Conservation (phyloP, 1,284 basidiomycete species). For the Tilletia indica region DNA sequence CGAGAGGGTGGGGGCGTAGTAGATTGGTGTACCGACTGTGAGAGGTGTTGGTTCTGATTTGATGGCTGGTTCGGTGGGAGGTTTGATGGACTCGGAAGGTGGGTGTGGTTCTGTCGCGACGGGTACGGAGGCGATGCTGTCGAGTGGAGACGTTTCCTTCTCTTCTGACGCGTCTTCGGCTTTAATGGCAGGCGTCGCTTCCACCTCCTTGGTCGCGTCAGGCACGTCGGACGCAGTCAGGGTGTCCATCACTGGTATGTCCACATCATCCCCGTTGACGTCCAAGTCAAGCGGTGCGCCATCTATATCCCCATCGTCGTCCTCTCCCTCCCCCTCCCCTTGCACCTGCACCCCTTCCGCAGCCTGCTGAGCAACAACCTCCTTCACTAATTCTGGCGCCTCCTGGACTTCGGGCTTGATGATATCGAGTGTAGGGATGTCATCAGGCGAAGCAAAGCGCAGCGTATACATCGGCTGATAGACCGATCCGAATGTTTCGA, state of each 20-base stretch:
- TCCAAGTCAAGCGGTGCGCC: slow-evolving; percentile 47
- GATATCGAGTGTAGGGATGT: slow-evolving; percentile 24
- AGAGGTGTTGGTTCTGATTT: not conserved
- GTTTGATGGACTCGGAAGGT: not conserved
- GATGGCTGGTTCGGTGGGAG: not conserved
- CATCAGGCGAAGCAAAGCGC: slow-evolving; percentile 56
- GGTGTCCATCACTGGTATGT: not conserved
- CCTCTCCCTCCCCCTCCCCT: not conserved
- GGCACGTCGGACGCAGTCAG: not conserved
- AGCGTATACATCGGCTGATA: slow-evolving; percentile 79
- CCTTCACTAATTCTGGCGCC: not conserved
- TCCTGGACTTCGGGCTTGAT: too few species aligned
- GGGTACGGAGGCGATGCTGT: too few species aligned
- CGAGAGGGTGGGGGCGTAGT: slow-evolving; percentile 73
- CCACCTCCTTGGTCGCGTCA: too few species aligned
- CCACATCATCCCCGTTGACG: slow-evolving; percentile 28
- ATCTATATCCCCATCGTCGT: slow-evolving; percentile 11
- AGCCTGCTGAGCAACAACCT: not conserved
- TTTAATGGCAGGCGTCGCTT: too few species aligned
- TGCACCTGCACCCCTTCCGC: not conserved
- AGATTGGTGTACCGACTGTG: slow-evolving; percentile 59
- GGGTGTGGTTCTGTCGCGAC: not conserved
- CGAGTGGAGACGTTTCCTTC: too few species aligned
- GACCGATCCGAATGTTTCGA: slow-evolving; percentile 86
- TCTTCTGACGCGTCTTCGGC: too few species aligned